Base-by-base conservation (phyloP, 768 basidiomycete species). In the Boletus huronensis region DNA sequence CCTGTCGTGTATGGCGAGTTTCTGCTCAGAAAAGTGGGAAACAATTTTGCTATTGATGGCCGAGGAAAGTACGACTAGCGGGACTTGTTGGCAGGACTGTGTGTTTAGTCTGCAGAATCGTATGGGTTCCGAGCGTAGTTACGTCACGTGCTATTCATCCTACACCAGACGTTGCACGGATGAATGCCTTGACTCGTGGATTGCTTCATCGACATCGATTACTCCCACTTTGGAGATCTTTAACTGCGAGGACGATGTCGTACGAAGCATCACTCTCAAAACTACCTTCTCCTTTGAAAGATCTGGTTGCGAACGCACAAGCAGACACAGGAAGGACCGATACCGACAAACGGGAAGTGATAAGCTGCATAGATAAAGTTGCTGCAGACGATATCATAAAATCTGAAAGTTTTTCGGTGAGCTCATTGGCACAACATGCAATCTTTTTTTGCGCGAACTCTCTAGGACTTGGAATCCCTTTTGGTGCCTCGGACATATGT, bases 401-500 rank as follows among this genome's bases (percentile, higher is more conserved):
- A 53, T 70, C 73, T 16, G 79, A 72, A 36, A 53, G 67, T 43
- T 62, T 89, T 21, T 79, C 81, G 74, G 90, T 85, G 62, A 54
- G 71, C 41, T 40, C 10, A 25, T 38, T 23, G 8, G 14, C 16
- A 45, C 52, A 45, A 17, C 45, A 3, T n/a, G 32, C 34, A 52
- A 41, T 19, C 46, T 31, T 19, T 38, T 19, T 38, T 36, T 40
- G 39, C 38, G 54, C 52, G 34, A 36, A 59, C 47, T 34, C 32
- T 45, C 39, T 58, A 97, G 93, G 80, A 80, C 31, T 76, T 98
- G 57, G 83, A 96, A 66, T 71, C 79, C 1, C 72, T 84, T 42
- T 78, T 98, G 47, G 74, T 81, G 14, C 83, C 90, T 23, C 81
- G 85, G 64, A 97, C 94, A 23, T 98, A 92, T 72, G 71, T 94